Evolutionary conservation across 805 yeast species (phyloP).

Genomic region (Komagataella phaffii): DNA sequence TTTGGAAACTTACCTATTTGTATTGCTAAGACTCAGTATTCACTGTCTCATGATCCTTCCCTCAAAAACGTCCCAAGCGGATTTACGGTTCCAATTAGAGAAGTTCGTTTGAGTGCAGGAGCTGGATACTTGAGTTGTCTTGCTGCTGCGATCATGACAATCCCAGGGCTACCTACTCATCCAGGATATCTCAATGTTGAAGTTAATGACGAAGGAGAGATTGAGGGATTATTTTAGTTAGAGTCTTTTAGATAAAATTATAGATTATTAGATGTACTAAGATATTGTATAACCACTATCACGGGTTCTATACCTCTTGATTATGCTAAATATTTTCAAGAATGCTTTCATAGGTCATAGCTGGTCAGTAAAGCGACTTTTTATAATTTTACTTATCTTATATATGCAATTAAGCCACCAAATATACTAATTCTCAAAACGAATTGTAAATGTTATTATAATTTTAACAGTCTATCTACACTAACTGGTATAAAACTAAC

Average conservation of each 20-base stretch:
- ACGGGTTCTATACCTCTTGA: no score
- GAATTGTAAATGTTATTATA: no score
- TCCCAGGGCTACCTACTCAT: conserved; percentile 78
- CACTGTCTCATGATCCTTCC: conserved; percentile 70
- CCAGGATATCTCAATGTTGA: conserved; percentile 83
- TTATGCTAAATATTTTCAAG: no score
- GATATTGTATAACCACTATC: no score
- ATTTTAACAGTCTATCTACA: no score
- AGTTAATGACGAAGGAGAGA: conserved; percentile 67
- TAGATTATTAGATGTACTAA: neutral
- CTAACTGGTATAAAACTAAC: no score
- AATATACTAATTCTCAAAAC: neutral
- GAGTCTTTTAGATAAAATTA: neutral
- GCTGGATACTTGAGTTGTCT: conserved; percentile 78
- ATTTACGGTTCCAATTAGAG: conserved; percentile 70
- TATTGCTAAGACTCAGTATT: conserved; percentile 78
- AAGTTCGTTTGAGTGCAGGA: conserved; percentile 74
- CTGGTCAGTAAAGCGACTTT: no score
- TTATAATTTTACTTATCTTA: no score
- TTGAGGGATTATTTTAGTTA: conserved; percentile 58
- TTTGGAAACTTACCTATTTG: conserved; percentile 70
- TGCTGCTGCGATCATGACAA: conserved; percentile 79
- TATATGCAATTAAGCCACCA: neutral
- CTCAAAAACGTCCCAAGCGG: conserved; percentile 78
- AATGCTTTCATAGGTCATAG: no score